Conservation (phyloP, 352 stramenopile species). For the Pseudoperonospora humuli region DNA sequence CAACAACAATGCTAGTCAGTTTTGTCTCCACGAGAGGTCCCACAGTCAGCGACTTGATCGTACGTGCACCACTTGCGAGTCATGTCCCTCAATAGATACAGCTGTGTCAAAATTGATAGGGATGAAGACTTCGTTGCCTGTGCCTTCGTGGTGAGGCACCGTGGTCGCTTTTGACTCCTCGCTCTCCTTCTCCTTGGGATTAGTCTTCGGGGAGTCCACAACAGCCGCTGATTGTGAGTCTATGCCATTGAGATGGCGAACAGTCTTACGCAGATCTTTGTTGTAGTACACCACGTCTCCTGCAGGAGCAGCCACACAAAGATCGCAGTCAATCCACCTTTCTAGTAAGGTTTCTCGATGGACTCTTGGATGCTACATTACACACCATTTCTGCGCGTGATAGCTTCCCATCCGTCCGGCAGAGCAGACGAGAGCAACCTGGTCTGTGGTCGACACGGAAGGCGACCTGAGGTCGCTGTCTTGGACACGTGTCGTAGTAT, state of each 20-base stretch:
- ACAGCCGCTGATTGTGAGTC: constrained; percentile 2
- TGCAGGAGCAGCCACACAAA: constrained; percentile 10
- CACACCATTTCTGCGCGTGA: constrained; percentile 53
- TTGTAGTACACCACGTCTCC: constrained; percentile 66
- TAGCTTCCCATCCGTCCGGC: constrained; percentile 50
- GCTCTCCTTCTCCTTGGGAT: constrained; percentile 7
- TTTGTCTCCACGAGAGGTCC: neutral
- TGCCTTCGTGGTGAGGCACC: constrained; percentile 28
- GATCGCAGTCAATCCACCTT: neutral
- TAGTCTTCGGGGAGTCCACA: constrained; percentile 1
- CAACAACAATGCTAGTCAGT: constrained; percentile 2
- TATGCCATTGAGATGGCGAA: constrained; percentile 40
- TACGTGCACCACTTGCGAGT: constrained; percentile 83
- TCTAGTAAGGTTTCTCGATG: neutral
- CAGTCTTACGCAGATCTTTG: constrained; percentile 45
- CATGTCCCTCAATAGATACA: constrained; percentile 71
- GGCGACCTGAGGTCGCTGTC: neutral
- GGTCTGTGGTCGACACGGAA: neutral
- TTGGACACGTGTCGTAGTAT: constrained; percentile 10
- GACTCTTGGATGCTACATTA: neutral
- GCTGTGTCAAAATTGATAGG: constrained; percentile 80
- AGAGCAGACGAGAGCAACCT: constrained; percentile 27
- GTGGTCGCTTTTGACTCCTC: constrained; percentile 4
- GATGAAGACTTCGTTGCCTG: constrained; percentile 47
- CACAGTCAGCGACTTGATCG: constrained; percentile 6